Evolutionary conservation across 768 basidiomycete genomes (phyloP).

Genomic region (Leccinum ochraceum): DNA sequence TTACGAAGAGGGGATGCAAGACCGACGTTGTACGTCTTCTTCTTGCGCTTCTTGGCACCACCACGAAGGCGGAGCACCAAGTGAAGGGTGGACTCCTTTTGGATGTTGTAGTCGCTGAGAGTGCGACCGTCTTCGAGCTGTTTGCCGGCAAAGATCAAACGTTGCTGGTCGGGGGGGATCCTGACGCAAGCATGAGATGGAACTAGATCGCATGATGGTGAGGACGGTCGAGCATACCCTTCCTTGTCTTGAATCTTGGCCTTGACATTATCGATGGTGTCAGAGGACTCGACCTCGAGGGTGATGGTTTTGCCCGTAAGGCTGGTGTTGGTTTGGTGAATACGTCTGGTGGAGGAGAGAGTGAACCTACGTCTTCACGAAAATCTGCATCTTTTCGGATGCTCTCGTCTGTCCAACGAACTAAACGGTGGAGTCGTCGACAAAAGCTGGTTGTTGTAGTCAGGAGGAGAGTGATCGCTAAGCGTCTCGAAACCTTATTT

Average conservation of each 20-base stretch:
- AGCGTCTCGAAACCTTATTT: constrained; percentile 29
- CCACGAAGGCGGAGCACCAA: constrained; percentile 96
- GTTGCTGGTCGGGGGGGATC: constrained; percentile 93
- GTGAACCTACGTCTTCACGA: constrained; percentile 86
- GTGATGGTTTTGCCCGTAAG: constrained; percentile 99
- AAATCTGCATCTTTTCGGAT: constrained; percentile 90
- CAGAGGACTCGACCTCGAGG: constrained; percentile 96
- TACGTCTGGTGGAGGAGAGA: neutral
- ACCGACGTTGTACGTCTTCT: constrained; percentile 97
- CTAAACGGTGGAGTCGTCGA: constrained; percentile 92
- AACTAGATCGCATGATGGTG: neutral
- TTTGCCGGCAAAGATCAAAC: constrained; percentile 98
- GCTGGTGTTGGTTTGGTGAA: constrained; percentile 44
- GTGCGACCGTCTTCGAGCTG: constrained; percentile 99
- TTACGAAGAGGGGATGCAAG: neutral
- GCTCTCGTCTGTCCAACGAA: constrained; percentile 89
- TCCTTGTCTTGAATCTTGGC: constrained; percentile 98
- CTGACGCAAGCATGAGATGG: constrained; percentile 38
- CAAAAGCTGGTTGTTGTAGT: constrained; percentile 60
- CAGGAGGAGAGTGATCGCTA: constrained; percentile 17
- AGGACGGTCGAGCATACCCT: constrained; percentile 51
- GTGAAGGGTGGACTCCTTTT: constrained; percentile 99
- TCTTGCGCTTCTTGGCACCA: constrained; percentile 99
- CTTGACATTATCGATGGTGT: constrained; percentile 98
- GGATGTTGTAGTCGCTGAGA: constrained; percentile 95